Percentiles rank a stretch among this genome's conserved stretches.
These are phyloP conservation scores for Fusarium sp. DNA, from an alignment of 2,329 filamentous ascomycete species.

Conservation along the genomic window DNA sequence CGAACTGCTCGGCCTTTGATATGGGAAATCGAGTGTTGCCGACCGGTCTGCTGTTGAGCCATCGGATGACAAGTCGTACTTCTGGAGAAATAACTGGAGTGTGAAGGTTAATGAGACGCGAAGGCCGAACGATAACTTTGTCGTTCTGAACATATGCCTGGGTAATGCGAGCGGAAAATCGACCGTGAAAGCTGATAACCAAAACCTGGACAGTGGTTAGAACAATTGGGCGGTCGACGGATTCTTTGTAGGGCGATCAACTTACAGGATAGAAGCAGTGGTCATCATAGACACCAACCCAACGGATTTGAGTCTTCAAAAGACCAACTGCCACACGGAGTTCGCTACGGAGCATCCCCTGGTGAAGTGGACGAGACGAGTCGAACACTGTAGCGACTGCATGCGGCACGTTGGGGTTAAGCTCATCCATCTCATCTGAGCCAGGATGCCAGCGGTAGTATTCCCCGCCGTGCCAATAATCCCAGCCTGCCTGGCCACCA, in stretches of 20 bases:
- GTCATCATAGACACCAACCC: background rate
- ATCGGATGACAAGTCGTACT: conserved; percentile 10
- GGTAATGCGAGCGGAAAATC: conserved; percentile 21
- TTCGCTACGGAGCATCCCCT: background rate
- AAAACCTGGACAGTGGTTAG: conserved; percentile 9
- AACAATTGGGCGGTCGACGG: too few relatives aligned
- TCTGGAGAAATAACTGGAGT: background rate
- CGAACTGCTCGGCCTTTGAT: too few relatives aligned
- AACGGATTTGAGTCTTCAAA: too few relatives aligned
- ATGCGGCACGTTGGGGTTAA: too few relatives aligned
- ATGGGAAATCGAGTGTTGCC: too few relatives aligned
- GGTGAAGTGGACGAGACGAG: background rate
- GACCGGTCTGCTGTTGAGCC: conserved; percentile 20
- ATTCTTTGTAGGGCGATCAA: too few relatives aligned
- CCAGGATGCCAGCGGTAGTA: background rate
- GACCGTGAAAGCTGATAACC: conserved; percentile 17
- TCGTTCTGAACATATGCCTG: conserved; percentile 19
- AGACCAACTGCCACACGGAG: background rate
- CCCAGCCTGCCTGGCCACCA: background rate
- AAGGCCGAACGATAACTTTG: conserved; percentile 11
- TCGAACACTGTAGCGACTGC: background rate
- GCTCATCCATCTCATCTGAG: too few relatives aligned
- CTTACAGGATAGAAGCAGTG: background rate
- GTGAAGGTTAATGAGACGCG: conserved; percentile 22
- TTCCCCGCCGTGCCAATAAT: background rate